These are phyloP conservation scores for Hamigera avellanea DNA, from an alignment of 495 filamentous ascomycete genomes.

Conservation along the genomic window DNA sequence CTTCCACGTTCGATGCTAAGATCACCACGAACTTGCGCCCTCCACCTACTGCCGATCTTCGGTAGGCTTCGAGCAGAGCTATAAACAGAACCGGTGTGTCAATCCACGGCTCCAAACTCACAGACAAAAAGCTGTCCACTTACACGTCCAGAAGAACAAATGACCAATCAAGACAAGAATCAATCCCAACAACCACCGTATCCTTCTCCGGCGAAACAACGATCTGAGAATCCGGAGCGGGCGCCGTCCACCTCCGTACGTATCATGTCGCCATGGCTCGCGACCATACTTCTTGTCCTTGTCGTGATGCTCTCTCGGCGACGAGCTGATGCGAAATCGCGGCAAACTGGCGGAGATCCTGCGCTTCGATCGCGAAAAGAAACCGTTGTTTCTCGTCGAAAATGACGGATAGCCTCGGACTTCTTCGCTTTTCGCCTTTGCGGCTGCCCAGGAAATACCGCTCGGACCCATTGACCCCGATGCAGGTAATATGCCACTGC, in stretches of 20 bases:
- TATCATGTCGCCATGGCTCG: neutral
- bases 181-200: constrained; percentile 46
- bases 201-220: constrained; percentile 40
- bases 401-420: constrained; percentile 74
- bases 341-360: constrained; percentile 64
- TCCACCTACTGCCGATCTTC: constrained; percentile 56
- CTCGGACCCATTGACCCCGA: constrained; percentile 33
- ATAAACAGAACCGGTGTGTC: neutral
- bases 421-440: constrained; percentile 66
- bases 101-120: neutral
- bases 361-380: constrained; percentile 70
- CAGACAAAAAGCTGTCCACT: constrained; percentile 22
- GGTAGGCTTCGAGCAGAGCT: constrained; percentile 36
- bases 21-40: constrained; percentile 91
- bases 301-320: constrained; percentile 44
- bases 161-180: constrained; percentile 50
- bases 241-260: constrained; percentile 22
- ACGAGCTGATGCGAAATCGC: constrained; percentile 38
- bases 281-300: constrained; percentile 42
- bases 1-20: constrained; percentile 84
- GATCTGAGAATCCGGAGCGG: constrained; percentile 25
- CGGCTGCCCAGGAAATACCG: constrained; percentile 62
- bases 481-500: constrained; percentile 36
- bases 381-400: constrained; percentile 64
- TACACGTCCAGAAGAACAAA: constrained; percentile 46